Evolutionary conservation across 208 protist species (phyloP), one percentile per base, ranked within the genome.

Genomic region (Trypanosoma scelopori): DNA sequence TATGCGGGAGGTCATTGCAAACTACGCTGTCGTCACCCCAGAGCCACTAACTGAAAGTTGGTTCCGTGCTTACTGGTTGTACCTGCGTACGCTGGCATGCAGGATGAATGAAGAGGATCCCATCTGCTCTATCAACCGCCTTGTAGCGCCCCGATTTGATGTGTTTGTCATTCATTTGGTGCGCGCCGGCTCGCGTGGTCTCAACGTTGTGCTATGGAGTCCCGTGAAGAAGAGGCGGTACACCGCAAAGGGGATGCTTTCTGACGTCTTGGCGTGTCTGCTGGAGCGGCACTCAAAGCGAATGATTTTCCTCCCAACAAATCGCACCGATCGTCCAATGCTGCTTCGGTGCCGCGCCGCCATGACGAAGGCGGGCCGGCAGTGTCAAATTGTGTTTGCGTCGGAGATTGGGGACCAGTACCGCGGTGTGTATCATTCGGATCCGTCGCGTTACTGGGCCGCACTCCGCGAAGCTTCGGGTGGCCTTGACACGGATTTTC

Each of bases 111-210:
- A 80, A 2, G 78, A 60, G 12, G 89, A 95, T 62, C 85, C 89
- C 18, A 57, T 88, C 35, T 52, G 61, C 41, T 76, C 80, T 0
- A 59, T 95, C 27, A 79, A 66, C 49, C 49, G 56, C 5, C 67
- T 76, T 61, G 53, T 95, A 4, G 59, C 78, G 15, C 89, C 89
- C 9, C 78, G 69, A 12, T 81, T 72, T 53, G 69, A 84, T 30
- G 81, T 95, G 11, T 88, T 82, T 48, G 74, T 95, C 4, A 76
- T 95, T n/a, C 89, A 95, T 55, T 65, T 95, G n/a, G 89, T 95
- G 20, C 79, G 75, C 3, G 76, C 85, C 0, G 89, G 89, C 22
- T 79, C 85, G 27, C 83, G 81, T 5, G 81, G 79, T 37, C 75
- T 95, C 25, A 91, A 87, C 59, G 59, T 92, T 23, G 76, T 79